Percentiles rank a stretch among this genome's conserved stretches.
These are phyloP conservation scores for Davidsoniella neocaledoniae DNA, from an alignment of 2,329 filamentous ascomycete species.

Conservation along the genomic window DNA sequence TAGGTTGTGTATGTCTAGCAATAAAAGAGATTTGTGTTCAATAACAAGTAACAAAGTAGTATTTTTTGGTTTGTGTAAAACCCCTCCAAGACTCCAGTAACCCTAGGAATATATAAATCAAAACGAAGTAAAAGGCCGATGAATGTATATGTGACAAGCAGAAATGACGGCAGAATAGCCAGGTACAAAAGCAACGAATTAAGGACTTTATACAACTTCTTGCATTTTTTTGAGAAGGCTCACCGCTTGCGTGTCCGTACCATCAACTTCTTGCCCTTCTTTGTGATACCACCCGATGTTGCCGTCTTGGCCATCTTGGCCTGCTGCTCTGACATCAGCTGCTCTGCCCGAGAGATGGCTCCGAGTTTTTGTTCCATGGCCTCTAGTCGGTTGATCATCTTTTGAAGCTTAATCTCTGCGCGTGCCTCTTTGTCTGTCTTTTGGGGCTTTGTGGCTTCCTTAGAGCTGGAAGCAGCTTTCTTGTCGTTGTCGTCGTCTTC, in stretches of 20 bases:
- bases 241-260: conserved; percentile 44
- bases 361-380: conserved; percentile 36
- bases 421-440: conserved; percentile 17
- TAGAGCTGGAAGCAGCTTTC: conserved; percentile 11
- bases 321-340: conserved; percentile 38
- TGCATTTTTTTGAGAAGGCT: neutral
- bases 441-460: neutral
- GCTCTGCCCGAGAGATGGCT: conserved; percentile 37
- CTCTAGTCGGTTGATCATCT: conserved; percentile 32
- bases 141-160: neutral
- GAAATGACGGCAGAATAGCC: neutral
- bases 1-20: neutral
- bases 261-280: conserved; percentile 45
- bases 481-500: conserved; percentile 25
- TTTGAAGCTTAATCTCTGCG: conserved; percentile 20
- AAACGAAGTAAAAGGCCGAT: conserved; percentile 1
- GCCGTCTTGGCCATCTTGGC: conserved; percentile 50
- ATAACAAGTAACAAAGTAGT: neutral
- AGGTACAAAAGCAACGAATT: neutral
- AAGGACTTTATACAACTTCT: conserved; percentile 13
- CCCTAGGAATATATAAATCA: too few relatives aligned
- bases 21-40: neutral
- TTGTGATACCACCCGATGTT: conserved; percentile 41
- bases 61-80: neutral
- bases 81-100: neutral